Conservation (phyloP, 108 stramenopile species). For the Pseudonitzschia multiseries region DNA sequence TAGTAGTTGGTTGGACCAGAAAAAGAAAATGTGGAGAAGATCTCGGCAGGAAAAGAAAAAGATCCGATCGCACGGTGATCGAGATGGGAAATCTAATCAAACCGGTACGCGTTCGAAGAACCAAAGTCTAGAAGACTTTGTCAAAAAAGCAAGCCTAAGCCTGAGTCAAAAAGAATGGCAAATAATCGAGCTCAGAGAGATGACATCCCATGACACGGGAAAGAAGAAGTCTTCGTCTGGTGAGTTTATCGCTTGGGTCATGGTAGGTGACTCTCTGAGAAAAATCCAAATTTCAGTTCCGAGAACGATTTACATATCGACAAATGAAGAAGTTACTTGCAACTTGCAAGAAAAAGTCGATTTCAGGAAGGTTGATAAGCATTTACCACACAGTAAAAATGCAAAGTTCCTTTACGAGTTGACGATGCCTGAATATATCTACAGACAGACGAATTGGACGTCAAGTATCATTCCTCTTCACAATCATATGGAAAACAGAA, state of each 20-base stretch:
- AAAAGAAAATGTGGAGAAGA: constrained; percentile 85
- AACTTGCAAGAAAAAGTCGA: constrained; percentile 30
- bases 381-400: constrained; percentile 84
- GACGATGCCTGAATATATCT: constrained; percentile 82
- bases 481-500: constrained; percentile 28
- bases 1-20: constrained; percentile 84
- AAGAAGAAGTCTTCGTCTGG: constrained; percentile 62
- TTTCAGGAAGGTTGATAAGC: constrained; percentile 72
- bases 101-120: constrained; percentile 37
- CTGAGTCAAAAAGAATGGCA: constrained; percentile 83
- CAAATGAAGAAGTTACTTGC: constrained; percentile 45
- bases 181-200: constrained; percentile 90
- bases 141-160: constrained; percentile 72
- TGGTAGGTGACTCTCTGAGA: constrained; percentile 84
- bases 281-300: constrained; percentile 80
- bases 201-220: constrained; percentile 61
- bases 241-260: constrained; percentile 85
- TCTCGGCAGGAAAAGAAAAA: constrained; percentile 51
- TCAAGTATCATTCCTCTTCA: constrained; percentile 39
- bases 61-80: constrained; percentile 11
- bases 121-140: constrained; percentile 70
- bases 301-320: constrained; percentile 78
- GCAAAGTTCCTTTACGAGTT: constrained; percentile 84
- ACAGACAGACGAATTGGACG: constrained; percentile 59
- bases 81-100: constrained; percentile 9